Base-by-base conservation (phyloP, 768 basidiomycete genomes). In the Russula sp. region DNA sequence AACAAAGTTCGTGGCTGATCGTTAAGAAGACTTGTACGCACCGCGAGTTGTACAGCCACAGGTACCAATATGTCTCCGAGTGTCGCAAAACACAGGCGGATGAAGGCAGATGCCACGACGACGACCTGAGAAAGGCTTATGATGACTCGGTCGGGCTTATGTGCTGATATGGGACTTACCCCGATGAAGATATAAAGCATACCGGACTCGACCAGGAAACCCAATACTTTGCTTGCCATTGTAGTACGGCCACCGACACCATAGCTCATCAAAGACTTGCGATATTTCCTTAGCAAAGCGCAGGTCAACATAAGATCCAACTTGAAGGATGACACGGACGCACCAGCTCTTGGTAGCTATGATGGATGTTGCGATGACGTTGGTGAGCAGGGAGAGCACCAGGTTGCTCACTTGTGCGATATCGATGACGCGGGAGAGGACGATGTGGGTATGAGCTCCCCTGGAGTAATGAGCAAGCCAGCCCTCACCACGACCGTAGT, bases 171-270 rank as follows among this genome's bases (percentile, higher is more conserved):
- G 28, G 40, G 26, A 63, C 49, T 57, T 48, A 63, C 62, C 11
- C 49, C 30, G 8, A 63, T 51, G 14, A 63, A 4, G 11, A 63
- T 57, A 24, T 63, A 63, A 14, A 63, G 38, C n/a, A 44, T 28
- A 18, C 62, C 62, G 1, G 62, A 63, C 38, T 63, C 62, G 26
- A 63, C 16, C 14, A 63, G 28, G 28, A 63, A 49, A 13, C 1
- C 22, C 26, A 63, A 14, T 26, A 57, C 36, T 14, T 38, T 50
- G 28, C 16, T 44, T 24, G 38, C 62, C n/a, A 3, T n/a, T 30
- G 50, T 61, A 8, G 5, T 34, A 18, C 7, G 11, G 9, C 9
- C 8, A 0, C 24, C 22, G 32, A n/a, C 8, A 26, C 20, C 18
- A 51, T 9, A 28, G 4, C 7, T 13, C 1, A 26, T 9, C 20